A percentile compares a stretch with the other conserved stretches of the same genome.
Evolutionary conservation across 2,329 filamentous ascomycete genomes (phyloP).

Genomic region (Pyrenochaeta sp.): DNA sequence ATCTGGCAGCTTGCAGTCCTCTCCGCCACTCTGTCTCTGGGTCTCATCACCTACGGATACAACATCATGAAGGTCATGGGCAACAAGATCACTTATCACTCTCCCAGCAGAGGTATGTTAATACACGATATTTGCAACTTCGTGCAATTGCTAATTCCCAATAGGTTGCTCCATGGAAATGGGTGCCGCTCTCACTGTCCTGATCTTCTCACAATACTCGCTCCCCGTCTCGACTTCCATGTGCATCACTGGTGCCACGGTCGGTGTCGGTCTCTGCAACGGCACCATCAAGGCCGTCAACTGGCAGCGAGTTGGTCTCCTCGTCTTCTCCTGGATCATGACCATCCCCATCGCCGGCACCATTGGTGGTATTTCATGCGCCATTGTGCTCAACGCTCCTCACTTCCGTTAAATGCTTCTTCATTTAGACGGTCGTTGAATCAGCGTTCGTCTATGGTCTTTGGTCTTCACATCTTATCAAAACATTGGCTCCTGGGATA

Average conservation of each 20-base stretch:
- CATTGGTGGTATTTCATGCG: constrained; percentile 58
- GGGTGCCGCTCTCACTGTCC: constrained; percentile 78
- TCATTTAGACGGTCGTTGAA: background rate
- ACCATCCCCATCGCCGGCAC: constrained; percentile 70
- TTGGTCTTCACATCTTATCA: background rate
- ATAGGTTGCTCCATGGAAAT: constrained; percentile 76
- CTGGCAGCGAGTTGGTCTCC: constrained; percentile 72
- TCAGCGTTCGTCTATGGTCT: background rate
- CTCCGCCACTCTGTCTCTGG: constrained; percentile 67
- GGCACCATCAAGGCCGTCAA: constrained; percentile 76
- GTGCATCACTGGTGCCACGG: constrained; percentile 83
- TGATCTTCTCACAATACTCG: constrained; percentile 77
- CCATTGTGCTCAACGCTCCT: constrained; percentile 65
- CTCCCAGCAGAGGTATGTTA: constrained; percentile 56
- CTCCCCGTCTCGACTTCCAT: constrained; percentile 73
- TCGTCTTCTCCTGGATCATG: constrained; percentile 72
- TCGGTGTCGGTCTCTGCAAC: constrained; percentile 81
- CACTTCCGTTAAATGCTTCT: constrained; percentile 51
- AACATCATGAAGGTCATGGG: constrained; percentile 91
- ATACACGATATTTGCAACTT: background rate
- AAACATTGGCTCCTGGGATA: background rate
- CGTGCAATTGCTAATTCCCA: constrained; percentile 12
- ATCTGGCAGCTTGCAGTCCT: constrained; percentile 80
- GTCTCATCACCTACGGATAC: constrained; percentile 79
- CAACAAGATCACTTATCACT: constrained; percentile 80